Base-by-base conservation (phyloP, 2,329 filamentous ascomycete species). In the Trichoderma atroviride region DNA sequence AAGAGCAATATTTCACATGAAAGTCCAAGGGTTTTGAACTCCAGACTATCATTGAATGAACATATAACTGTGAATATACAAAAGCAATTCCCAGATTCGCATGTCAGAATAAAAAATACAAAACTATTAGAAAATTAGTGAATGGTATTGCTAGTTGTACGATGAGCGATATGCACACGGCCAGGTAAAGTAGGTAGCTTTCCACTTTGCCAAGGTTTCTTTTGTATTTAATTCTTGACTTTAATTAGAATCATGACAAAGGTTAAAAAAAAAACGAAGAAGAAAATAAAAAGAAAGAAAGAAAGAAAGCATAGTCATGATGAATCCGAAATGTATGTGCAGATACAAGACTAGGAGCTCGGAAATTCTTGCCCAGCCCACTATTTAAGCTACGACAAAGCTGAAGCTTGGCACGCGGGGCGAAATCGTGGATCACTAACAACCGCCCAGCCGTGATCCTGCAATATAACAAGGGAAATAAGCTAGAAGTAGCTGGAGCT, bases 111-210 rank as follows among this genome's bases (percentile, higher is more conserved):
- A 2, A 9, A 43, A 9, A 43, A 43, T 43, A 9, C 16, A n/a
- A 43, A 14, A 9, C 16, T 6, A n/a, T 43, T 43, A 4, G 19
- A 43, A n/a, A 3, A n/a, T 3, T n/a, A 43, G 2, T 43, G 9
- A n/a, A n/a, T 43, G 13, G 13, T 0, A 16, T 40, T 40, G 35
- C 14, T 13, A 14, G 14, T 40, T 40, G 14, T 5, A 16, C 5
- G n/a, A n/a, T n/a, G n/a, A n/a, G n/a, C n/a, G 2, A 19, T 9
- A n/a, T 3, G 31, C 11, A 10, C 0, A 31, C 11, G 3, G 4
- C 3, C 11, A 24, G 4, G 22, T 40, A 11, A 10, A 10, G 33
- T 35, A 14, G 11, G 11, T 35, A 35, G 37, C 50, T 33, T 55
- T 35, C 29, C 19, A 11, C 22, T 40, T 24, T 63, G 22, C 3